These are phyloP conservation scores for Barnettozyma siamensis DNA, from an alignment of 805 yeast species.

Conservation along the genomic window DNA sequence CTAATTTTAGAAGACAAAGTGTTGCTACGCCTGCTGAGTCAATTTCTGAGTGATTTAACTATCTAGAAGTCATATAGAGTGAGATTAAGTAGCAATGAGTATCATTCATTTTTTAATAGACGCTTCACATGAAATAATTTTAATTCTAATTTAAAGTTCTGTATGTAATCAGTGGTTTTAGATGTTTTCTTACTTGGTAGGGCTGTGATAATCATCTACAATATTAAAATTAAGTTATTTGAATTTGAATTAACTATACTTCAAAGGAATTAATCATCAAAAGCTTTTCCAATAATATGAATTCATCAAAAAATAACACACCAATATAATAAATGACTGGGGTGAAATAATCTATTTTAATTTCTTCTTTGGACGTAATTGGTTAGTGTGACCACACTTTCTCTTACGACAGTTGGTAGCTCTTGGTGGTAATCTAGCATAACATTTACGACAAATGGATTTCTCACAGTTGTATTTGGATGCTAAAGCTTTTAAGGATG, in stretches of 20 bases:
- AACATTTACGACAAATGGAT: conserved; percentile 98
- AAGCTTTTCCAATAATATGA: neutral
- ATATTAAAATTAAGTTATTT: conserved; percentile 2
- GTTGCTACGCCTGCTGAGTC: conserved; percentile 5
- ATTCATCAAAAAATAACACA: conserved; percentile 5
- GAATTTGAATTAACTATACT: conserved; percentile 2
- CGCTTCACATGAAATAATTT: too few species aligned
- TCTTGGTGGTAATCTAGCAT: conserved; percentile 99
- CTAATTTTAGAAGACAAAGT: conserved; percentile 1
- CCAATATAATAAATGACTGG: conserved; percentile 10
- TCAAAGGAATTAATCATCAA: conserved; percentile 1
- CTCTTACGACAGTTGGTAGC: conserved; percentile 99
- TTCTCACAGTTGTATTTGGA: conserved; percentile 99
- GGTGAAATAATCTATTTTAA: conserved; percentile 67
- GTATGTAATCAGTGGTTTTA: too few species aligned
- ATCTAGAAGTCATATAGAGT: too few species aligned
- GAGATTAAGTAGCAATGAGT: too few species aligned
- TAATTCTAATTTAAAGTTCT: too few species aligned
- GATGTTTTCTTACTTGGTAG: neutral
- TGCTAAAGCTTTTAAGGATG: conserved; percentile 98
- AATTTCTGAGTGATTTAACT: neutral
- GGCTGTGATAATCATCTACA: neutral
- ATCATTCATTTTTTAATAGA: too few species aligned
- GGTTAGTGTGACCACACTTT: conserved; percentile 99
- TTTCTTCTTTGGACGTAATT: conserved; percentile 99